Conservation (phyloP, 768 basidiomycete genomes). For the Clavulina sp. region DNA sequence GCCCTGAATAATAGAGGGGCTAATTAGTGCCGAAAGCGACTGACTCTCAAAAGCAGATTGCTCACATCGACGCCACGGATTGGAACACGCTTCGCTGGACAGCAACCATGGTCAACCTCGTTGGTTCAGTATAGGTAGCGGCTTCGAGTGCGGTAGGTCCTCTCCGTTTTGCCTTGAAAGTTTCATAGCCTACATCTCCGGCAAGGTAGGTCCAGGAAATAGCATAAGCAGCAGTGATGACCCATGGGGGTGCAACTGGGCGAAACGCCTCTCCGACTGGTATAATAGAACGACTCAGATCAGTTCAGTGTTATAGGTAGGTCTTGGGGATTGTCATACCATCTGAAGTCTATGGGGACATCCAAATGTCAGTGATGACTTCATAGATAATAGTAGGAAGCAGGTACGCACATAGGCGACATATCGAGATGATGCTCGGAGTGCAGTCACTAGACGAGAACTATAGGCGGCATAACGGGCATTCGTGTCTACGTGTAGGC, state of each 20-base stretch:
- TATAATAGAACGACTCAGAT: too few relatives aligned
- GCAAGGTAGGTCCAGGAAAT: constrained; percentile 67
- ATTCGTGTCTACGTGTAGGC: background rate
- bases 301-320: too few relatives aligned
- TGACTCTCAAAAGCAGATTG: constrained; percentile 5
- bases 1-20: constrained; percentile 43
- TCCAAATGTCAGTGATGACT: constrained; percentile 23
- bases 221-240: constrained; percentile 59
- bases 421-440: constrained; percentile 53
- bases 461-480: constrained; percentile 53
- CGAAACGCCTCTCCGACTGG: constrained; percentile 73
- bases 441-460: constrained; percentile 57
- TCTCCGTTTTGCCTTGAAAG: constrained; percentile 54
- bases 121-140: constrained; percentile 49
- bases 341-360: too few relatives aligned
- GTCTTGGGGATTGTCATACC: too few relatives aligned
- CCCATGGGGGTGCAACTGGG: constrained; percentile 51
- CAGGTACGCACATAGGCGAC: constrained; percentile 47
- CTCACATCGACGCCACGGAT: constrained; percentile 65
- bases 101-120: constrained; percentile 48
- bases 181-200: constrained; percentile 64
- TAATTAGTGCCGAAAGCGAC: constrained; percentile 1
- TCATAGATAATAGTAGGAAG: background rate
- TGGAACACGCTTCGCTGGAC: constrained; percentile 67
- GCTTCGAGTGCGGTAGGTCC: constrained; percentile 54